phyloP scores from a whole-genome alignment of 345 rosid species.

The Balakata baccata region DNA sequence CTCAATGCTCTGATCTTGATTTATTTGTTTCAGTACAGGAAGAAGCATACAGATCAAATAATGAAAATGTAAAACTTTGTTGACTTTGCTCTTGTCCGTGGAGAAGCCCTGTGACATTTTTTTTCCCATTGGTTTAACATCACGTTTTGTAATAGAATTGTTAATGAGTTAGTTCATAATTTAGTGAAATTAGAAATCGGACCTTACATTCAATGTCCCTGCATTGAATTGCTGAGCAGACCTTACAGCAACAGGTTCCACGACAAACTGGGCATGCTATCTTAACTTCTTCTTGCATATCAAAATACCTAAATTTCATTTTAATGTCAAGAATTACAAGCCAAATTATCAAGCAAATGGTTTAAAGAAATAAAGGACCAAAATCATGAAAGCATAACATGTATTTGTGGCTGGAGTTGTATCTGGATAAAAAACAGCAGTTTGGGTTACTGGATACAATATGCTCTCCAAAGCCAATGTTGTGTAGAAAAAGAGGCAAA shows the following conservation, averaged over 20 bases:
- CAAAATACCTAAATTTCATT: constrained; percentile 51
- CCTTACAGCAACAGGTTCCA: constrained; percentile 77
- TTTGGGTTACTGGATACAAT: not conserved
- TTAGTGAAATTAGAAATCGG: constrained; percentile 37
- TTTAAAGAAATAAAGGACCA: not conserved
- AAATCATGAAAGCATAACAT: not conserved
- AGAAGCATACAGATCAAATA: constrained; percentile 89
- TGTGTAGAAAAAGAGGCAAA: not conserved
- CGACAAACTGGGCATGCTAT: constrained; percentile 79
- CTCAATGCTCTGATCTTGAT: constrained; percentile 57
- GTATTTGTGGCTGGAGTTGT: not conserved
- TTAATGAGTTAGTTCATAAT: constrained; percentile 6
- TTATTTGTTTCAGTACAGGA: constrained; percentile 74
- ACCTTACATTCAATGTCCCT: constrained; percentile 77
- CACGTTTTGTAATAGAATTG: constrained; percentile 11
- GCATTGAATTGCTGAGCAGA: constrained; percentile 50
- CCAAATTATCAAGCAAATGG: constrained; percentile 8
- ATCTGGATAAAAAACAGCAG: not conserved
- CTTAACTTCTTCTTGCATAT: constrained; percentile 71
- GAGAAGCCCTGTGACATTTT: constrained; percentile 54
- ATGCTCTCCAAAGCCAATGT: not conserved
- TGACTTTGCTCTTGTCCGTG: constrained; percentile 40
- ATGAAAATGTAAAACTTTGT: constrained; percentile 69
- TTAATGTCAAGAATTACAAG: constrained; percentile 7
- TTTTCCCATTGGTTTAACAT: constrained; percentile 18